Percentiles rank a stretch among this genome's conserved stretches.
Conservation (phyloP, 2,329 filamentous ascomycete species). For the Exophiala alcalophila region DNA sequence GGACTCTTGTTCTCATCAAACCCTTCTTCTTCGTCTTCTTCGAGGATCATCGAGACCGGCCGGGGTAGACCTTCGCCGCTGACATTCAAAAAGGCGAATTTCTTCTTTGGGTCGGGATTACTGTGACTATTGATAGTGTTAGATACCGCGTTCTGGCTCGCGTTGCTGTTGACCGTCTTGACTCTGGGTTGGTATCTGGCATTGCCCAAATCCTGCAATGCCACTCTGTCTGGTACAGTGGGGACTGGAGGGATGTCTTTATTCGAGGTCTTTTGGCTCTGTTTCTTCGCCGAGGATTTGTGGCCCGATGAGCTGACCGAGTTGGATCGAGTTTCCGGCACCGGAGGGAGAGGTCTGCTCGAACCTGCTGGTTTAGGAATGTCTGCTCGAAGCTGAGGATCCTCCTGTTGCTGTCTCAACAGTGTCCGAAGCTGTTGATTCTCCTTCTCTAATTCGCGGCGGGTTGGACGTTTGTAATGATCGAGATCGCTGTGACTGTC, state of each 20-base stretch:
- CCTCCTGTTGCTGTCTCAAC: constrained; percentile 25
- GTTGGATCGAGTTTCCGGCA: background rate
- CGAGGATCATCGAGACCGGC: constrained; percentile 27
- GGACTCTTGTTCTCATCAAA: constrained; percentile 11
- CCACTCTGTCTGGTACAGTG: constrained; percentile 16
- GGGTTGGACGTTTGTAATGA: constrained; percentile 25
- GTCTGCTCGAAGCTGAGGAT: background rate
- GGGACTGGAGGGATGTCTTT: constrained; percentile 17
- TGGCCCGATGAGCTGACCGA: background rate
- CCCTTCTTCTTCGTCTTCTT: constrained; percentile 24
- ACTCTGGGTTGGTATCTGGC: constrained; percentile 17
- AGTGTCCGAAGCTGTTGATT: constrained; percentile 30
- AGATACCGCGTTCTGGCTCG: background rate
- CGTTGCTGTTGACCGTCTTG: constrained; percentile 8
- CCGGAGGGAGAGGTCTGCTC: background rate
- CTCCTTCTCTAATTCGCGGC: constrained; percentile 29
- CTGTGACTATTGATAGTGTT: constrained; percentile 6
- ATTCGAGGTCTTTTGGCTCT: constrained; percentile 3
- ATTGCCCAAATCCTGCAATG: constrained; percentile 19
- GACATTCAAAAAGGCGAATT: background rate
- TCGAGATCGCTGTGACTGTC: constrained; percentile 21
- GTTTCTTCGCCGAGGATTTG: constrained; percentile 12
- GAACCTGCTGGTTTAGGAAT: constrained; percentile 3
- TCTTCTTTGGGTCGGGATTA: constrained; percentile 1
- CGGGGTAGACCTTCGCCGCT: constrained; percentile 16